Base-by-base conservation (phyloP, 2,329 filamentous ascomycete genomes). In the Alternaria sp. region DNA sequence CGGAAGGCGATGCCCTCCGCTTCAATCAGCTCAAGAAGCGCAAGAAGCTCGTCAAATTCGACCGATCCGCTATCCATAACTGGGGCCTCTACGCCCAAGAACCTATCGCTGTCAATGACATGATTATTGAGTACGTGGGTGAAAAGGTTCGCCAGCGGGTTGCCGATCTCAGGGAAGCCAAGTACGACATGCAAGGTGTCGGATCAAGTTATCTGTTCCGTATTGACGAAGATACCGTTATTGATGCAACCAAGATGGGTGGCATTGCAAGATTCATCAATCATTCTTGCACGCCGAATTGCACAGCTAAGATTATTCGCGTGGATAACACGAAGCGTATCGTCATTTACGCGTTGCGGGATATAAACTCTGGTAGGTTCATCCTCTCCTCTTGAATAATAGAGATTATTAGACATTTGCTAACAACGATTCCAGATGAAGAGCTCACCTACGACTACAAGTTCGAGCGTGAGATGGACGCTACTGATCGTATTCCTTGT, bases 391-490 rank as follows among this genome's bases (percentile, higher is more conserved):
- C 32, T 30, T 42, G 75, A 28, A 38, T 44, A n/a, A 48, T 46
- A 0, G 2, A 9, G 26, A 9, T 14, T 24, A 26, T 8, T 7
- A 1, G 16, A 49, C 46, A 24, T 49, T 36, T 24, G 34, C 78
- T 75, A 72, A 81, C 70, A 38, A 55, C 49, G 44, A 30, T 9
- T 8, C 63, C 75, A 99, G 95, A 97, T 78, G 95, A 99, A 82
- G 95, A 99, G 84, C 89, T 99, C 78, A 99, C 95, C 2, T 99
- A 99, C 83, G 95, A 99, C 83, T 99, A 99, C 87, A 99, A 99
- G 81, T 99, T 99, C 79, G 95, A 99, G 83, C 91, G 95, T 72
- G 95, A 99, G 81, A 92, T 96, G 74, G 93, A 93, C 74, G 96
- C 93, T 70, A 88, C 93, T 65, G 95, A 99, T 79, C 92, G 95